Base-by-base conservation (phyloP, 305 asterid genomes). In the Andrographis paniculata region DNA sequence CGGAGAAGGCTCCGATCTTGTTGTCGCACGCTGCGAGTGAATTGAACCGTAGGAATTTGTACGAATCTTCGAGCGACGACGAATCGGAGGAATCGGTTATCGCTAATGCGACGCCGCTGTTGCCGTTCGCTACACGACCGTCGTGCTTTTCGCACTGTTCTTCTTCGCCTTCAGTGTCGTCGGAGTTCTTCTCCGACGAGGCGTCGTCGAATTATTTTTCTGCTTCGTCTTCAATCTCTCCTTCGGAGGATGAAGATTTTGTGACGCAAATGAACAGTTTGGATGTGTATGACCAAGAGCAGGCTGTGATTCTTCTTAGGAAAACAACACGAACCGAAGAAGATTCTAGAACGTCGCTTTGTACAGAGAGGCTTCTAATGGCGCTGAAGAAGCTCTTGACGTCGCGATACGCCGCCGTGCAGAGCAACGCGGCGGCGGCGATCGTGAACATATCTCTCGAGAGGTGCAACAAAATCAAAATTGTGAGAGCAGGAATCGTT, bases 81-180 rank as follows among this genome's bases (percentile, higher is more conserved):
- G 89, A 74, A 49, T 79, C 80, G 2, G 82, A 71, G 36, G 89
- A 74, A 49, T 79, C 80, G 1, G 82, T 79, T 0, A 67, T 79
- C 6, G 89, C 78, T 0, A 76, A 74, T 17, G 53, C 58, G 8
- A 49, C 79, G 6, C 77, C 70, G 8, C 58, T 76, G 17, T 43
- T 73, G 35, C 82, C 79, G 2, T 79, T 76, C 22, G 48, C 70
- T 0, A 74, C 73, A 2, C 74, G 67, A 14, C 79, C 82, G 0
- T 56, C 75, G 7, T 70, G 82, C 53, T 64, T 68, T 42, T 73
- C 84, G 33, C 60, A 56, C 22, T 60, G 73, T n/a, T 70, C 84
- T 12, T 70, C 84, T 1, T 71, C 73, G 10, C 67, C 61, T 46
- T 46, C 52, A 16, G 23, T 21, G 4, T 27, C 52, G 39, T 46